These are phyloP conservation scores for Coelastrella sp. DNA, from an alignment of 139 green algal genomes.

Conservation along the genomic window DNA sequence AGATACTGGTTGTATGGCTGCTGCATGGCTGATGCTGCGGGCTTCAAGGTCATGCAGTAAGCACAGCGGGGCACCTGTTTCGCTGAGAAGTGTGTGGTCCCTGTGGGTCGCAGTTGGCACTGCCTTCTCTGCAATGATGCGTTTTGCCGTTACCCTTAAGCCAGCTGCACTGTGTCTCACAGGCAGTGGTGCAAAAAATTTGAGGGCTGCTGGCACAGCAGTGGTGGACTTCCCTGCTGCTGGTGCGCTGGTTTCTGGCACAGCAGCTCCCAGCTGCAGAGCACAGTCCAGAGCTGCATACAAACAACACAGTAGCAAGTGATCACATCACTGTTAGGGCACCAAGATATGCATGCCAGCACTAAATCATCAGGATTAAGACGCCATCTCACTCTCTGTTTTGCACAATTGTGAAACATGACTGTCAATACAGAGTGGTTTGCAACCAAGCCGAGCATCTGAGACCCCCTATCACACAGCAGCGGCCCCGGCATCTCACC, in stretches of 20 bases:
- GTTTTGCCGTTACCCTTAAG: background rate
- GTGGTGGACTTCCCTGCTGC: conserved; percentile 18
- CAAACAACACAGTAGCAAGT: background rate
- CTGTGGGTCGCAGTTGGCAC: conserved; percentile 22
- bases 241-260: conserved; percentile 48
- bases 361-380: too few species aligned
- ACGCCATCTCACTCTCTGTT: too few species aligned
- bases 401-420: background rate
- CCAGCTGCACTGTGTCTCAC: conserved; percentile 10
- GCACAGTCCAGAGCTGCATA: conserved; percentile 55
- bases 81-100: conserved; percentile 53
- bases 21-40: conserved; percentile 39
- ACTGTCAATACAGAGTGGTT: too few species aligned
- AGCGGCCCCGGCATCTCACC: background rate
- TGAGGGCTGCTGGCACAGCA: conserved; percentile 71
- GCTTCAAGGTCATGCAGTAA: conserved; percentile 67
- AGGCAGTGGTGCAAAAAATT: conserved; percentile 1
- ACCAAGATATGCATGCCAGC: too few species aligned
- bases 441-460: too few species aligned
- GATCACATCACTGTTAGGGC: background rate
- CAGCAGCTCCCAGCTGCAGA: conserved; percentile 70
- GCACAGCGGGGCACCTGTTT: conserved; percentile 45
- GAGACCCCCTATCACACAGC: too few species aligned
- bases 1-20: background rate
- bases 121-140: background rate